A percentile compares a stretch with the other conserved stretches of the same genome.
Conservation (phyloP, 2,329 filamentous ascomycete genomes). For the Aspergillus glaucus region DNA sequence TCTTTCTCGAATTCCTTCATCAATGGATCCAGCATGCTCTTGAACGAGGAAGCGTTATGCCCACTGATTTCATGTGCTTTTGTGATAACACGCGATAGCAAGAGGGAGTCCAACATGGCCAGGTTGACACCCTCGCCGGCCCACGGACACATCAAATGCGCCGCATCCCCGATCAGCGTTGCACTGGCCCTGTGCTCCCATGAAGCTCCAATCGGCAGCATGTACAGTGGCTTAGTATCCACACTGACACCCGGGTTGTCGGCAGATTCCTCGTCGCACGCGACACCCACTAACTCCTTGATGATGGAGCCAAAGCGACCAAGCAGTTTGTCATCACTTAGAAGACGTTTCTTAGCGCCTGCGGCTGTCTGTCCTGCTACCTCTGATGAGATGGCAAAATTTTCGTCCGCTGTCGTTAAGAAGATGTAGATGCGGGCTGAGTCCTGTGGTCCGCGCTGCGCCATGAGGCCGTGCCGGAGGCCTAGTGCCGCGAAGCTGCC, state of each 20-base stretch:
- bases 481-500: conserved; percentile 22
- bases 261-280: conserved; percentile 13
- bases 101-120: conserved; percentile 21
- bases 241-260: conserved; percentile 3
- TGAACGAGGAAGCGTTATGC: conserved; percentile 1
- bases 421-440: conserved; percentile 20
- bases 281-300: conserved; percentile 15
- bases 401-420: conserved; percentile 15
- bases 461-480: conserved; percentile 19
- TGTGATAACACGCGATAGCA: conserved; percentile 14
- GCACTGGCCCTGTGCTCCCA: conserved; percentile 15
- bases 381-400: conserved; percentile 8
- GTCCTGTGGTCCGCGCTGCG: conserved; percentile 18
- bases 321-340: conserved; percentile 11
- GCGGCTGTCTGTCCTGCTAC: conserved; percentile 6
- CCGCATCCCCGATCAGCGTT: conserved; percentile 24
- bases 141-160: conserved; percentile 25
- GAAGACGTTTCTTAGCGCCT: conserved; percentile 10
- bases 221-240: conserved; percentile 16
- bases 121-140: conserved; percentile 25
- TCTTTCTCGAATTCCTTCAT: conserved; percentile 13
- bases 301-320: conserved; percentile 12
- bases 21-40: conserved; percentile 9
- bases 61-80: conserved; percentile 5
- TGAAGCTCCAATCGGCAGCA: conserved; percentile 12